These are phyloP conservation scores for Pisolithus sp. DNA, from an alignment of 768 basidiomycete species.

Conservation along the genomic window DNA sequence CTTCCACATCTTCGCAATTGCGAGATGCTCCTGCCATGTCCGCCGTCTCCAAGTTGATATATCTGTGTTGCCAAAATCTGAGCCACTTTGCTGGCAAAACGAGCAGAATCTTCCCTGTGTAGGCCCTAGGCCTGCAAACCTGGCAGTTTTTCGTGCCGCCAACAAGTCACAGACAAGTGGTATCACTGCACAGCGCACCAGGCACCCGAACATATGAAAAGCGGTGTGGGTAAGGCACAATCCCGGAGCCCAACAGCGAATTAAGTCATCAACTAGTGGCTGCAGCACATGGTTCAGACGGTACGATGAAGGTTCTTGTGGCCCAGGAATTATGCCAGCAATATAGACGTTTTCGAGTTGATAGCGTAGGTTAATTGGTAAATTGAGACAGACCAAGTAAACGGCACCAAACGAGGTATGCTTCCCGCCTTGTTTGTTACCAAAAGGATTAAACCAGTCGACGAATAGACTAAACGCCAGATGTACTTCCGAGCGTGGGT, in stretches of 20 bases:
- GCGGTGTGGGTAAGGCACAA: slow-evolving; percentile 22
- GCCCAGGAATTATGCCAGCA: slow-evolving; percentile 11
- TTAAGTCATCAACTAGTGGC: slow-evolving; percentile 33
- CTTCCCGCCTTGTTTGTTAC: slow-evolving; percentile 29
- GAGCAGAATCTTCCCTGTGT: slow-evolving; percentile 14
- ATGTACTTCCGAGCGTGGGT: slow-evolving; percentile 11
- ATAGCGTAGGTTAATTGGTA: slow-evolving; percentile 17
- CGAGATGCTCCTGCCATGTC: slow-evolving; percentile 10
- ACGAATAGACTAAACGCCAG: slow-evolving; percentile 26
- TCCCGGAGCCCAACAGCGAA: slow-evolving; percentile 29
- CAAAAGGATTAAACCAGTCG: slow-evolving; percentile 34
- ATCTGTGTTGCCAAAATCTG: slow-evolving; percentile 17
- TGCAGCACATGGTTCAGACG: slow-evolving; percentile 34
- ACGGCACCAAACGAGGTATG: slow-evolving; percentile 20
- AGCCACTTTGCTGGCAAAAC: slow-evolving; percentile 14
- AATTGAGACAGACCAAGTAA: slow-evolving; percentile 31
- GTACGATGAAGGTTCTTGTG: slow-evolving; percentile 20
- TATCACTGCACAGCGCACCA: slow-evolving; percentile 23
- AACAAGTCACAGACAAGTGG: slow-evolving; percentile 21
- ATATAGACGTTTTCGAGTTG: slow-evolving; percentile 32
- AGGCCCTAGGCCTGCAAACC: slow-evolving; percentile 13
- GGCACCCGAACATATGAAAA: slow-evolving; percentile 17
- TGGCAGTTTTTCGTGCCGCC: slow-evolving; percentile 17
- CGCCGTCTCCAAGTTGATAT: slow-evolving; percentile 10
- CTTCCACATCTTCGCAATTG: slow-evolving; percentile 14